Evolutionary conservation across 2,329 filamentous ascomycete species (phyloP).

Genomic region (Tolypocladium ophioglossoides): DNA sequence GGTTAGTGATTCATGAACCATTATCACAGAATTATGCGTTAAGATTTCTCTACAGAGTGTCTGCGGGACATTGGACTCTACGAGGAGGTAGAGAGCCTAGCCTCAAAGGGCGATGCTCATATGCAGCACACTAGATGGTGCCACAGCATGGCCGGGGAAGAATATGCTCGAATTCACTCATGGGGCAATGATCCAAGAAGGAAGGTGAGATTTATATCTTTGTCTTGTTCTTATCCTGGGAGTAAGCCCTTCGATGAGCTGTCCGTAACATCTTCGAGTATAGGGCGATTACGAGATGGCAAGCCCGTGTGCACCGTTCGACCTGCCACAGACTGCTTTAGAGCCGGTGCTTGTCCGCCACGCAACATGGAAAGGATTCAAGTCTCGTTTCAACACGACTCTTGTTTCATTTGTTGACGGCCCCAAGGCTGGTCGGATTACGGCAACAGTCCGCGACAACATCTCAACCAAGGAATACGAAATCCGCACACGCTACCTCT

Average conservation of each 20-base stretch:
- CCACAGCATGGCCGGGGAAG: constrained; percentile 39
- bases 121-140: constrained; percentile 44
- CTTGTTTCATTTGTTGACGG: constrained; percentile 19
- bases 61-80: constrained; percentile 41
- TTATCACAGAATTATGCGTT: no score
- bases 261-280: no score
- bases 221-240: no score
- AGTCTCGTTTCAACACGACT: constrained; percentile 23
- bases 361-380: constrained; percentile 24
- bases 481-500: constrained; percentile 41
- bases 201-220: constrained; percentile 17
- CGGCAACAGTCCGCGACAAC: constrained; percentile 22
- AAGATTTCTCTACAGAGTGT: constrained; percentile 26
- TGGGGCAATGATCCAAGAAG: constrained; percentile 38
- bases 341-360: constrained; percentile 29
- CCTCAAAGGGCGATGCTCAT: constrained; percentile 19
- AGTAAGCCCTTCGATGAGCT: no score
- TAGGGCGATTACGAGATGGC: constrained; percentile 31
- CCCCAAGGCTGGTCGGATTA: constrained; percentile 12
- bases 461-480: constrained; percentile 24
- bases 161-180: constrained; percentile 37
- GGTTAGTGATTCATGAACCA: constrained; percentile 13
- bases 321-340: constrained; percentile 31
- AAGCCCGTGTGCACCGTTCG: constrained; percentile 29
- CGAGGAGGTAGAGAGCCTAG: constrained; percentile 15